Base-by-base conservation (phyloP, 179 eudicot species). In the Vitellaria paradoxa region DNA sequence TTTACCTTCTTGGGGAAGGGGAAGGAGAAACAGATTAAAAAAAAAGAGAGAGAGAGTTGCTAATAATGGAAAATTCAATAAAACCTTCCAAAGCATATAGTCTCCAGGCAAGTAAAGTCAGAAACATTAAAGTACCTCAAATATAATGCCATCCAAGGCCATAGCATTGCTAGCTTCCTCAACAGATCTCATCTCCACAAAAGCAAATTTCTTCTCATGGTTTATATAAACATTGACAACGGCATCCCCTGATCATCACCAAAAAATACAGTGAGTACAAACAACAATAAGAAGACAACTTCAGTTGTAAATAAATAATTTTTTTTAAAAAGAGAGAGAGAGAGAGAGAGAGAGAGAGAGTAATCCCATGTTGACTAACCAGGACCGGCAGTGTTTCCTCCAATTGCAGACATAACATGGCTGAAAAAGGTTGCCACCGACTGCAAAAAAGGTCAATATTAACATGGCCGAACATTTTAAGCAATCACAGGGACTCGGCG, bases 121-220 rank as follows among this genome's bases (percentile, higher is more conserved):
- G 70, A 63, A 63, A 60, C 72, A 77, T 64, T 20, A 20, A 47
- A 50, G 70, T 55, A 96, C 99, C 94, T 96, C 98, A 78, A 96
- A 94, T 59, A 87, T 88, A 71, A 96, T 92, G 75, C 98, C 98
- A 76, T 96, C 99, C 65, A 96, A 85, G 17, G 98, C 94, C 99
- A 96, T 96, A 42, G 99, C 99, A 77, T 96, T 96, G 72, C 99
- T 96, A 66, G 99, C 99, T 83, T 93, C 99, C 88, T 96, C 99
- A 68, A 94, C 99, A 63, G 99, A 93, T 85, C 99, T 81, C 93
- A 92, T 90, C 83, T 96, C 98, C 72, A 96, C 96, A 82, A 96
- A 94, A 76, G 99, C 99, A 85, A 96, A 96, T 81, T 96, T 94
- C 86, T 96, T 94, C 78, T 96, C 98, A 79, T 92, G 94, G 85